Base-by-base conservation (phyloP, 805 yeast genomes). In the Danielia oregonensis region DNA sequence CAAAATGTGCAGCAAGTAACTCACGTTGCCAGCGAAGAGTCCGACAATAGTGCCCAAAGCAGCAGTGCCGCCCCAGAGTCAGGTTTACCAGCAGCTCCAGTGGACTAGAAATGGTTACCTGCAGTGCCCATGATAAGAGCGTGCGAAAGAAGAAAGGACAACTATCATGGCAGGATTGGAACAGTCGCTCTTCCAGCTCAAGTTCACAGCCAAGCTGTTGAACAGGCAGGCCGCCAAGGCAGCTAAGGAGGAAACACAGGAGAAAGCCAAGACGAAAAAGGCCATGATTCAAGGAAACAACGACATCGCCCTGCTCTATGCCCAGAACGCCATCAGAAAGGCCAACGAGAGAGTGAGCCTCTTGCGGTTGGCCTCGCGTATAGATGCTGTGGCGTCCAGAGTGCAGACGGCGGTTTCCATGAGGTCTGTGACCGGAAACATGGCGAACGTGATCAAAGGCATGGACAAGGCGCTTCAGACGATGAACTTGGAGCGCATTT, bases 351-450 rank as follows among this genome's bases (percentile, higher is more conserved):
- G 91, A 43, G 68, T 91, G 34, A 91, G 84, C 54, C 62, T 93
- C 35, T 65, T 93, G 34, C 72, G 91, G 46, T 67, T 93, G 38
- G 83, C 96, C 0, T 86, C 96, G 0, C 65, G 97, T 38, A 86
- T 93, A 14, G 99, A 93, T 61, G 91, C 97, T 0, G 98, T 93
- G 16, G 95, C 97, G 0, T 82, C 94, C 4, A 66, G 98, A 39
- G 95, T 93, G 2, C 97, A 91, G 51, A 93, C 99, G 0, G 98
- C 98, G 0, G 97, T 93, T 5, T 91, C 97, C 0, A 93, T 93
- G 99, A 74, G 96, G 46, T 79, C 86, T 32, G 96, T 93, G 8
- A 86, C 96, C 0, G 88, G 89, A 2, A 89, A 88, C 49, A 93
- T 93, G 97, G 77, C 93, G 6, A 79, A 76, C 31, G 97, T 91